A percentile compares a stretch with the other conserved stretches of the same genome.
phyloP scores from a whole-genome alignment of 2,329 filamentous ascomycete genomes.

The Pseudogymnoascus destructans region DNA sequence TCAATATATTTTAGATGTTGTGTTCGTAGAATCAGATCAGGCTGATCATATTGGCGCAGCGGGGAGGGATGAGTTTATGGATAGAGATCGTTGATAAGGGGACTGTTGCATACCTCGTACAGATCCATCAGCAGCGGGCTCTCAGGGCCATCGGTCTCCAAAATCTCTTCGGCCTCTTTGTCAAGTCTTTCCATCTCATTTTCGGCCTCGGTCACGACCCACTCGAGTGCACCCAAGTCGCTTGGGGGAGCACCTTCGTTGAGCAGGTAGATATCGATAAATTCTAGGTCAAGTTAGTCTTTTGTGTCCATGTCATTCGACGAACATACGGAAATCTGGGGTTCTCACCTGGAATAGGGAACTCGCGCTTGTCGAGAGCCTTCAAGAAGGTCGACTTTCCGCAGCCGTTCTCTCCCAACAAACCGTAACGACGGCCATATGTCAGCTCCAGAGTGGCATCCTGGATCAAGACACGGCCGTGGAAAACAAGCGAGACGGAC shows the following conservation, averaged over 20 bases:
- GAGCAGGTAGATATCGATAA: slow-evolving; percentile 94
- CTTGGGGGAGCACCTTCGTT: slow-evolving; percentile 91
- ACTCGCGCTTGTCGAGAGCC: slow-evolving; percentile 86
- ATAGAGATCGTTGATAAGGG: neutral
- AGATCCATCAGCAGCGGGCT: slow-evolving; percentile 81
- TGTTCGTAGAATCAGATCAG: slow-evolving; percentile 18
- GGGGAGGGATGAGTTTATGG: neutral
- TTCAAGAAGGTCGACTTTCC: slow-evolving; percentile 98
- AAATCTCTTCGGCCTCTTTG: slow-evolving; percentile 72
- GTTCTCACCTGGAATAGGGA: slow-evolving; percentile 55
- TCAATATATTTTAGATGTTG: neutral
- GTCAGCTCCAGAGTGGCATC: slow-evolving; percentile 89
- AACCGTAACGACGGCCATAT: slow-evolving; percentile 83
- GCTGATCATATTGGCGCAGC: neutral
- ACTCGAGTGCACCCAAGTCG: slow-evolving; percentile 84
- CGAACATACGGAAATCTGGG: neutral
- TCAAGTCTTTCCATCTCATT: slow-evolving; percentile 85
- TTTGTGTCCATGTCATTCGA: neutral
- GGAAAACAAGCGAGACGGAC: slow-evolving; percentile 87
- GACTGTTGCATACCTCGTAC: slow-evolving; percentile 61
- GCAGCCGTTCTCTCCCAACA: slow-evolving; percentile 97
- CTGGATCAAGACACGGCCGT: slow-evolving; percentile 89
- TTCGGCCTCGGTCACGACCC: slow-evolving; percentile 92
- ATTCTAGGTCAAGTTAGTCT: slow-evolving; percentile 35
- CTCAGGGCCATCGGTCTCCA: slow-evolving; percentile 88